These are phyloP conservation scores for Paramecium sonneborni DNA, from an alignment of 73 alveolate species.

Conservation along the genomic window DNA sequence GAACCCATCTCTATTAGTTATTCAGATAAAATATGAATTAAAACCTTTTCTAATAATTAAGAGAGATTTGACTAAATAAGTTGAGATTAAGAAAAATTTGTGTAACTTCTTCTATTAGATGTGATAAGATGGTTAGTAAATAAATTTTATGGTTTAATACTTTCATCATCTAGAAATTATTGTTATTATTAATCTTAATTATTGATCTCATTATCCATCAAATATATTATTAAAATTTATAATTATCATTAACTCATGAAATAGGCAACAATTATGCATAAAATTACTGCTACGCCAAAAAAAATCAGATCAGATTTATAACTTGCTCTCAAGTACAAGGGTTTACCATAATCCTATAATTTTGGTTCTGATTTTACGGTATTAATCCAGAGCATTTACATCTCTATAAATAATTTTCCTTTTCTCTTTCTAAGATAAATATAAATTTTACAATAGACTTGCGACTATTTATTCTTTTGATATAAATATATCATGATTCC, in stretches of 20 bases:
- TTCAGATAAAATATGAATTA: slow-evolving; percentile 4
- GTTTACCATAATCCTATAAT: neutral
- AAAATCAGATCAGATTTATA: neutral
- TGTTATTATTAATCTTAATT: neutral
- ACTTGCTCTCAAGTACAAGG: slow-evolving; percentile 16
- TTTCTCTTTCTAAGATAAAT: neutral
- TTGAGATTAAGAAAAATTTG: neutral
- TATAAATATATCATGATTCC: neutral
- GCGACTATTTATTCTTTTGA: neutral
- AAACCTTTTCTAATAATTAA: neutral
- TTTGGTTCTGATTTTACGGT: neutral
- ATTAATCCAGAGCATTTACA: neutral
- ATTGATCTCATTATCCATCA: neutral
- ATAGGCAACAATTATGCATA: slow-evolving; percentile 11
- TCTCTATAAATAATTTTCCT: neutral
- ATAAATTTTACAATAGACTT: neutral
- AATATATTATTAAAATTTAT: neutral
- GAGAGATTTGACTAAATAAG: neutral
- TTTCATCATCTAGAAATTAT: neutral
- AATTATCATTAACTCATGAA: slow-evolving; percentile 3
- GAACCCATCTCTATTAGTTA: neutral
- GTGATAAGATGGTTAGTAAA: neutral
- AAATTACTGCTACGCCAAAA: neutral
- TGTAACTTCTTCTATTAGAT: neutral
- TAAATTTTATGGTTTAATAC: neutral